Base-by-base conservation (phyloP, 306 rosid genomes). In the Canavalia gladiata region DNA sequence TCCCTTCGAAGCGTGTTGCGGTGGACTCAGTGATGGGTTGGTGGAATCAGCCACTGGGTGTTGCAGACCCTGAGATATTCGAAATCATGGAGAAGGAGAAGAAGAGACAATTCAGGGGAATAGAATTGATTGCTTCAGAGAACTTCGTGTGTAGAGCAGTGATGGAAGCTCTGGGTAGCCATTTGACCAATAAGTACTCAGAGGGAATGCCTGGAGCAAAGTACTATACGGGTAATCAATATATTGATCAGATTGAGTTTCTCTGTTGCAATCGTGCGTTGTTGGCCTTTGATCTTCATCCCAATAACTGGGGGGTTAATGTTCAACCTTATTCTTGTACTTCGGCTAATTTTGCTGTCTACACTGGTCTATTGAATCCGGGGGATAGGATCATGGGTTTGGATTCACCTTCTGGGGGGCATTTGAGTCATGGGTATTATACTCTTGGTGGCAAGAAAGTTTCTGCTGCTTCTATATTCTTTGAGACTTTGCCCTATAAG, bases 361-460 rank as follows among this genome's bases (percentile, higher is more conserved):
- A 80, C 73, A 88, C 97, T 8, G 97, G 91, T 58, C 91, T 94
- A 81, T 84, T 90, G 88, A 86, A 72, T 3, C 93, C 98, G 0
- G 91, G 88, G 8, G 98, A 94, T 80, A 75, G 98, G 79, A 90
- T 92, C 47, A 91, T 92, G 97, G 98, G 97, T 5, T 68, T 94
- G 88, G 97, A 94, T 86, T 87, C 97, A 8, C 88, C 97, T 0
- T 92, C 97, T 0, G 97, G 97, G 62, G 98, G 98, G 11, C 98
- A 92, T 78, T 75, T 88, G 87, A 92, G 97, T 89, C 98, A 92
- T 82, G 98, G 97, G 2, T 94, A 89, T 86, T 92, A 90, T 65
- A 86, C 88, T 68, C 84, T 87, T 2, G 82, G 91, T 74, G 97
- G 97, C 69, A 92, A 90, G 90, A 92, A 91, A 76, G 90, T 94